Base-by-base conservation (phyloP, 169 alveolate genomes). In the Neospora caninum region DNA sequence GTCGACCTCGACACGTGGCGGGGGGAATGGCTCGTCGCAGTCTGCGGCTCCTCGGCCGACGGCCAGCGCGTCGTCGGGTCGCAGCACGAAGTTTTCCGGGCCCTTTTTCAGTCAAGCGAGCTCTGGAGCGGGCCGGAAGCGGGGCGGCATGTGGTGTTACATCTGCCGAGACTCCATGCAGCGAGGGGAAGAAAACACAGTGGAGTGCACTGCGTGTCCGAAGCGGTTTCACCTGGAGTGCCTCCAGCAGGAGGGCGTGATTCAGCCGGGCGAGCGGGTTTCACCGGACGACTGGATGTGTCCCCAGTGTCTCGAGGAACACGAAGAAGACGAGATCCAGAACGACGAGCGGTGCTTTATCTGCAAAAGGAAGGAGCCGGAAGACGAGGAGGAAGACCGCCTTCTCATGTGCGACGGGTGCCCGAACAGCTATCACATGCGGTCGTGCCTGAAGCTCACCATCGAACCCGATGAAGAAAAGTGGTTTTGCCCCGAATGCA, bases 401-500 rank as follows among this genome's bases (percentile, higher is more conserved):
- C 95, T 98, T 93, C 96, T 98, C 69, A 94, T 97, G 94, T 98
- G 99, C 78, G 99, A 98, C 94, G 99, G 99, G 78, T 98, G 99
- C n/a, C 98, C 98, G 18, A 97, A 97, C 96, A 96, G 98, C 84
- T 97, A 97, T 83, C 99, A 98, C 94, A 80, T 92, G 91, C 96
- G 97, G 42, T 94, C 97, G 31, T 98, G 99, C 94, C 95, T 98
- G 84, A 95, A 83, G 88, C 41, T 89, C 53, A 78, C 93, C 41
- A 80, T 92, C n/a, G 92, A 83, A 97, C 98, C 98, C 0, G 98
- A 97, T 80, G 95, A 96, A 0, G 98, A 97, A 92, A 97, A 96
- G 95, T 97, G 99, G 98, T 97, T 95, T 80, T 98, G 99, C 92
- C 98, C 98, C 31, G 97, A 97, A 94, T 98, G 99, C 95, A 96